A percentile compares a stretch with the other conserved stretches of the same genome.
phyloP scores from a whole-genome alignment of 2,329 filamentous ascomycete genomes.

The Rhynchosporium graminicola region DNA sequence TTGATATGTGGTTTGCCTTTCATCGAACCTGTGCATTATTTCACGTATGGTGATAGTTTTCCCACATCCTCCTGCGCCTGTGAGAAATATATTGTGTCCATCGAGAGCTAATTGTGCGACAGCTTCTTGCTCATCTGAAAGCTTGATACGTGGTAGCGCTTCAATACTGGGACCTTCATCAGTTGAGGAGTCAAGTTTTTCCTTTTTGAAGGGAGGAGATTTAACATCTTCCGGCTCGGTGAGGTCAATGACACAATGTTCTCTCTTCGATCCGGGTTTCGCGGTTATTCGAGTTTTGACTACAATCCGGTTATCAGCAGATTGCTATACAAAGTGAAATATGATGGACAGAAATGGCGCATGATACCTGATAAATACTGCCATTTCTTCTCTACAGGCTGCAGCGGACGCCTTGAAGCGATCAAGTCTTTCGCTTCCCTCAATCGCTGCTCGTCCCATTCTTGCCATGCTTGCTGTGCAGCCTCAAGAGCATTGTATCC shows the following conservation, averaged over 20 bases:
- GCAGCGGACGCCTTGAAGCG: not conserved
- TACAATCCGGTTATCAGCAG: not conserved
- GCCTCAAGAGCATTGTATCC: conserved; percentile 22
- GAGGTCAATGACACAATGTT: not conserved
- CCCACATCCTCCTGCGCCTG: conserved; percentile 36
- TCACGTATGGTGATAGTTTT: conserved; percentile 35
- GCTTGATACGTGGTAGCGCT: conserved; percentile 14
- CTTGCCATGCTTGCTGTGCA: conserved; percentile 12
- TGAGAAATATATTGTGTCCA: conserved; percentile 37
- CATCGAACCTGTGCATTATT: conserved; percentile 25
- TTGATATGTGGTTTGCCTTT: conserved; percentile 24
- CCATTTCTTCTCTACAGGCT: not conserved
- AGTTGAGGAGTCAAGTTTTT: not conserved
- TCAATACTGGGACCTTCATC: conserved; percentile 9
- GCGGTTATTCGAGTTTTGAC: not conserved
- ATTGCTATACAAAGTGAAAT: not conserved
- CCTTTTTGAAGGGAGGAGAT: not conserved
- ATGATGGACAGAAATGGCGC: not conserved
- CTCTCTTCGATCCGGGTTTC: not conserved
- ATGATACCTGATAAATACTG: not conserved
- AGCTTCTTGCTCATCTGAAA: conserved; percentile 32
- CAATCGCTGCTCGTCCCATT: not conserved
- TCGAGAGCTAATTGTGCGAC: conserved; percentile 34
- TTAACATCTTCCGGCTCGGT: conserved; percentile 1
- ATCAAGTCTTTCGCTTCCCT: not conserved